These are phyloP conservation scores for Megacollybia platyphylla DNA, from an alignment of 1,284 basidiomycete species.

Conservation along the genomic window DNA sequence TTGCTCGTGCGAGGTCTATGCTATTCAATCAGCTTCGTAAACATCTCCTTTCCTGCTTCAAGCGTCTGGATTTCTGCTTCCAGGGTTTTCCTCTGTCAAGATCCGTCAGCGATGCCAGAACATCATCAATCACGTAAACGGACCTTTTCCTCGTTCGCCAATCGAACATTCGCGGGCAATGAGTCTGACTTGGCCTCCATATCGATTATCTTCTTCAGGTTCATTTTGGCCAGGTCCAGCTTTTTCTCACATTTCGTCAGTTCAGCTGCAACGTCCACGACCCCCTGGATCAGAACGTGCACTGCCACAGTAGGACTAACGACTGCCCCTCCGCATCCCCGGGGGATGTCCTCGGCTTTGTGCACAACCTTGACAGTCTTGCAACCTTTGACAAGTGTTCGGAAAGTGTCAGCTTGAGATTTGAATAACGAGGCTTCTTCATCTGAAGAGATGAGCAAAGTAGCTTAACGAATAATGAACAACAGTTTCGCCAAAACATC, in stretches of 20 bases:
- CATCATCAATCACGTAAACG: slow-evolving; percentile 12
- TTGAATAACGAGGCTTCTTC: slow-evolving; percentile 55
- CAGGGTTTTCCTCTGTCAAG: slow-evolving; percentile 40
- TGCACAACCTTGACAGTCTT: slow-evolving; percentile 56
- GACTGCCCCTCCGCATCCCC: slow-evolving; percentile 79
- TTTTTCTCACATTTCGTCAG: slow-evolving; percentile 85
- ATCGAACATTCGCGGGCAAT: slow-evolving; percentile 67
- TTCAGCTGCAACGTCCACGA: slow-evolving; percentile 76
- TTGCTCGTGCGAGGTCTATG: too few species aligned
- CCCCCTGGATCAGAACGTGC: slow-evolving; percentile 80
- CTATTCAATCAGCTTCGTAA: slow-evolving; percentile 25
- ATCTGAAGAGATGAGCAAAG: slow-evolving; percentile 62
- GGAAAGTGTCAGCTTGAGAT: slow-evolving; percentile 65
- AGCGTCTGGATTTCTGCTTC: slow-evolving; percentile 55
- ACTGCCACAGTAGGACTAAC: slow-evolving; percentile 68
- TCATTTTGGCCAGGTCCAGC: slow-evolving; percentile 54
- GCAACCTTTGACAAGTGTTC: slow-evolving; percentile 83
- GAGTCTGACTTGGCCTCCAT: slow-evolving; percentile 63
- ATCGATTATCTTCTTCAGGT: slow-evolving; percentile 69
- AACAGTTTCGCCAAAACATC: slow-evolving; percentile 1
- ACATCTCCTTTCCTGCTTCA: slow-evolving; percentile 47
- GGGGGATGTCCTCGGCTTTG: slow-evolving; percentile 54
- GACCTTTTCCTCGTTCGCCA: slow-evolving; percentile 73
- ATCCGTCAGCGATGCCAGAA: slow-evolving; percentile 1
- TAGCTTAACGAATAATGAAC: slow-evolving; percentile 40